Percentiles rank a stretch among this genome's conserved stretches.
These are phyloP conservation scores for Gracilaria caudata DNA, from an alignment of 23 red algal genomes.

Conservation along the genomic window DNA sequence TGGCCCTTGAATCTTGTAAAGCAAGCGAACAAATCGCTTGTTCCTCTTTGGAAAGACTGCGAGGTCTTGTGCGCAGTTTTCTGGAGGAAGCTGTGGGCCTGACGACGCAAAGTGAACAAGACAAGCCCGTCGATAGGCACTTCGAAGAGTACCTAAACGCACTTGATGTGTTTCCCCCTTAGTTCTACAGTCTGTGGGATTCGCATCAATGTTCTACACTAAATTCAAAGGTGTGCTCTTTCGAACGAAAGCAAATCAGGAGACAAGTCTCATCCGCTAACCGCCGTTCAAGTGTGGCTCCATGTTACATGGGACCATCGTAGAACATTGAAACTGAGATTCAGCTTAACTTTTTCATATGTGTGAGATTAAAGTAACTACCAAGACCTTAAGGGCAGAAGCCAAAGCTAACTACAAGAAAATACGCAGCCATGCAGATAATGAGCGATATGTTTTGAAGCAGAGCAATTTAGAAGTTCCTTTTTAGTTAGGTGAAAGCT, in stretches of 20 bases:
- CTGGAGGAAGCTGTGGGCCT: constrained; percentile 45
- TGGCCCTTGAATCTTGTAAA: constrained; percentile 4
- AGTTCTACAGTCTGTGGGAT: not conserved
- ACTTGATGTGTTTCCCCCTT: constrained; percentile 11
- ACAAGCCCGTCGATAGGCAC: constrained; percentile 29
- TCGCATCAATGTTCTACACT: not conserved
- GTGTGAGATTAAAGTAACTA: not conserved
- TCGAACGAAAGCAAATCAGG: not conserved
- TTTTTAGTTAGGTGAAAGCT: not conserved
- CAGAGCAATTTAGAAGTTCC: not conserved
- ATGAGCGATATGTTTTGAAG: too few relatives aligned
- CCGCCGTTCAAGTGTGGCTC: not conserved
- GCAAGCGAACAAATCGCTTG: constrained; percentile 35
- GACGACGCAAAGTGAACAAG: not conserved
- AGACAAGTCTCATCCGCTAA: not conserved
- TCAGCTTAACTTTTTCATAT: constrained; percentile 1
- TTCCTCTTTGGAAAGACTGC: not conserved
- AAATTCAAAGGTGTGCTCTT: not conserved
- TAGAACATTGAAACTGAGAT: not conserved
- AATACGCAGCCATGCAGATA: too few relatives aligned
- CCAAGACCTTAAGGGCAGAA: not conserved
- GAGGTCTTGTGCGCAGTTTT: constrained; percentile 38
- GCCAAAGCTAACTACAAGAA: not conserved
- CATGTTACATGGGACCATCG: not conserved
- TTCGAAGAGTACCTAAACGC: constrained; percentile 30